Evolutionary conservation across 352 stramenopile genomes (phyloP).

Genomic region (Phytophthora cactorum): DNA sequence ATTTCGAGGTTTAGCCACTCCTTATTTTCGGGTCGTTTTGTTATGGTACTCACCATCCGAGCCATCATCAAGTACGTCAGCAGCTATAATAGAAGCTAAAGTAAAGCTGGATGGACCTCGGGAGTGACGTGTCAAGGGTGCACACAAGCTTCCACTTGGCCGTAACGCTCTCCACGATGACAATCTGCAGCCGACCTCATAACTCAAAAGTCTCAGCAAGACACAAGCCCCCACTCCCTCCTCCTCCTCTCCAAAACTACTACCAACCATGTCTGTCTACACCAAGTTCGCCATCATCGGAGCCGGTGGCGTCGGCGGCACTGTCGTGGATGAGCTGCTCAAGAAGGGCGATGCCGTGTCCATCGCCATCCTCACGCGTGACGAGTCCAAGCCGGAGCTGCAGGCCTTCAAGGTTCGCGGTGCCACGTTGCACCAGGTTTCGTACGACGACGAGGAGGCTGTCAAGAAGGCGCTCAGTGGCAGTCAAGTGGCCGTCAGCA

Average conservation of each 20-base stretch:
- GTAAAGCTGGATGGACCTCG: no score
- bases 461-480: slow-evolving; percentile 29
- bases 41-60: slow-evolving; percentile 3
- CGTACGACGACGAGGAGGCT: slow-evolving; percentile 28
- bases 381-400: slow-evolving; percentile 30
- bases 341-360: slow-evolving; percentile 20
- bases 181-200: slow-evolving; percentile 3
- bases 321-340: slow-evolving; percentile 34
- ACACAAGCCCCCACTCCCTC: slow-evolving; percentile 11
- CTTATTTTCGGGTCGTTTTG: slow-evolving; percentile 1
- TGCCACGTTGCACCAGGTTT: slow-evolving; percentile 28
- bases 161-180: neutral
- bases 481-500: slow-evolving; percentile 24
- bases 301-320: slow-evolving; percentile 33
- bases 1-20: neutral
- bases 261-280: slow-evolving; percentile 13
- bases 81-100: no score
- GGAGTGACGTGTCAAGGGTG: neutral
- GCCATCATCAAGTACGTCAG: slow-evolving; percentile 2
- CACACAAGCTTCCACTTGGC: neutral
- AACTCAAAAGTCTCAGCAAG: slow-evolving; percentile 21
- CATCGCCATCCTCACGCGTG: slow-evolving; percentile 35
- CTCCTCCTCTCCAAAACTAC: no score
- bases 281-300: slow-evolving; percentile 31
- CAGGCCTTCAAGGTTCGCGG: slow-evolving; percentile 36